Conservation (phyloP, 495 filamentous ascomycete genomes). For the Acidomyces sp. region DNA sequence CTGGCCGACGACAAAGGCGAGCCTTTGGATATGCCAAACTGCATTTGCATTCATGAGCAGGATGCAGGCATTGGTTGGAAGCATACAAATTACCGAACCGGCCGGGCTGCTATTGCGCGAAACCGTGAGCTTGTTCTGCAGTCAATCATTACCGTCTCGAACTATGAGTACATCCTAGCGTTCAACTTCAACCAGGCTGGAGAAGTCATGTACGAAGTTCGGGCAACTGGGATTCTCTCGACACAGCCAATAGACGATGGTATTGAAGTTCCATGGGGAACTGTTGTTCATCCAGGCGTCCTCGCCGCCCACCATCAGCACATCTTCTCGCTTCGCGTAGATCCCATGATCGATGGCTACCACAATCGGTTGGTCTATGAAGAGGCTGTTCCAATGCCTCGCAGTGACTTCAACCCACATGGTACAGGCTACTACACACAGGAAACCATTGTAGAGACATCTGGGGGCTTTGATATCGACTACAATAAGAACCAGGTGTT, state of each 20-base stretch:
- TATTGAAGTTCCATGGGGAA: conserved; percentile 59
- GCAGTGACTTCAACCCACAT: conserved; percentile 64
- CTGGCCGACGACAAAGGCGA: conserved; percentile 45
- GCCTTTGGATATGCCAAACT: conserved; percentile 51
- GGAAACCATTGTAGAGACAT: conserved; percentile 46
- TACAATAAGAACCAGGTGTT: conserved; percentile 52
- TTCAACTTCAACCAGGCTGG: conserved; percentile 81
- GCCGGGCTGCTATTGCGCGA: conserved; percentile 50
- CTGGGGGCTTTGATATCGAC: conserved; percentile 53
- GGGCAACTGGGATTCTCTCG: conserved; percentile 72
- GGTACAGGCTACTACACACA: conserved; percentile 60
- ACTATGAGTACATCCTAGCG: conserved; percentile 61
- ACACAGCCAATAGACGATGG: conserved; percentile 69
- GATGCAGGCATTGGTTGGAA: conserved; percentile 67
- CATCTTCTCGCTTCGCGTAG: conserved; percentile 77
- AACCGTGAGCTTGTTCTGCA: conserved; percentile 59
- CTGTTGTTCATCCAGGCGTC: conserved; percentile 74
- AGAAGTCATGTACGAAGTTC: conserved; percentile 63
- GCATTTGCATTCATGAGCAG: conserved; percentile 67
- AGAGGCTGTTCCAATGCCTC: conserved; percentile 59
- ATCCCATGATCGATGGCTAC: conserved; percentile 68
- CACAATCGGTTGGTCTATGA: conserved; percentile 58
- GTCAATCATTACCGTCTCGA: conserved; percentile 46
- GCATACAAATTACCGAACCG: conserved; percentile 69
- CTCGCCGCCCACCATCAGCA: conserved; percentile 72